Conservation (phyloP, 371 early-diverging fungal species). For the Circinella minor region DNA sequence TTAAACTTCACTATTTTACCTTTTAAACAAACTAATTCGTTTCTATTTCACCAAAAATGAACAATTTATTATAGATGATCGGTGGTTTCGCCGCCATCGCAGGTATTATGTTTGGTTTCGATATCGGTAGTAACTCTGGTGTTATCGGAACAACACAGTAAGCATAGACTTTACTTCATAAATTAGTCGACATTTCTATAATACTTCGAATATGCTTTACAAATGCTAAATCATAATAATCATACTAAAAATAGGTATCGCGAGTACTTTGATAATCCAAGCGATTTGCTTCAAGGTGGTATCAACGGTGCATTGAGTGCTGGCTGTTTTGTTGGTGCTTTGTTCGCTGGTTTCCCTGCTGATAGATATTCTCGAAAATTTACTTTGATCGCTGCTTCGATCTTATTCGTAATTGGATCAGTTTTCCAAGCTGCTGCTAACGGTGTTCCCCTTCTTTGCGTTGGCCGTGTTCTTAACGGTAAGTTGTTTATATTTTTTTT, state of each 20-base stretch:
- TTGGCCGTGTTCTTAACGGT: constrained; percentile 38
- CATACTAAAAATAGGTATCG: constrained; percentile 35
- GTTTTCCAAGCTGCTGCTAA: constrained; percentile 35
- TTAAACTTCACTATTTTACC: background rate
- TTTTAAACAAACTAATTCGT: background rate
- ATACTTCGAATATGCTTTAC: background rate
- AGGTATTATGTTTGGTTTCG: constrained; percentile 68
- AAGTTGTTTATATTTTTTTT: background rate
- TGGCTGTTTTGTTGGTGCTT: constrained; percentile 39
- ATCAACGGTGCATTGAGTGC: constrained; percentile 59
- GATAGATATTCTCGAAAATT: constrained; percentile 34
- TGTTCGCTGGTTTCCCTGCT: constrained; percentile 34
- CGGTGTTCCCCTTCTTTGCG: constrained; percentile 37
- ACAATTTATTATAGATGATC: constrained; percentile 36
- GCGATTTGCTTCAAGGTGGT: constrained; percentile 60
- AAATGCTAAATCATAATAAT: background rate
- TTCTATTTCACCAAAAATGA: background rate
- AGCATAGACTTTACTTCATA: too few species aligned
- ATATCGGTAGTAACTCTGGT: constrained; percentile 64
- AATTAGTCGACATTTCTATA: background rate
- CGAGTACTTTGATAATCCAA: constrained; percentile 60
- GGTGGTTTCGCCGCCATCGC: constrained; percentile 62
- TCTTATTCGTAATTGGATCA: constrained; percentile 33
- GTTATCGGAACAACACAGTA: constrained; percentile 58
- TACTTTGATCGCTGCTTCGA: constrained; percentile 35